These are phyloP conservation scores for Microbotryum saponariae DNA, from an alignment of 1,284 basidiomycete species.

Conservation along the genomic window DNA sequence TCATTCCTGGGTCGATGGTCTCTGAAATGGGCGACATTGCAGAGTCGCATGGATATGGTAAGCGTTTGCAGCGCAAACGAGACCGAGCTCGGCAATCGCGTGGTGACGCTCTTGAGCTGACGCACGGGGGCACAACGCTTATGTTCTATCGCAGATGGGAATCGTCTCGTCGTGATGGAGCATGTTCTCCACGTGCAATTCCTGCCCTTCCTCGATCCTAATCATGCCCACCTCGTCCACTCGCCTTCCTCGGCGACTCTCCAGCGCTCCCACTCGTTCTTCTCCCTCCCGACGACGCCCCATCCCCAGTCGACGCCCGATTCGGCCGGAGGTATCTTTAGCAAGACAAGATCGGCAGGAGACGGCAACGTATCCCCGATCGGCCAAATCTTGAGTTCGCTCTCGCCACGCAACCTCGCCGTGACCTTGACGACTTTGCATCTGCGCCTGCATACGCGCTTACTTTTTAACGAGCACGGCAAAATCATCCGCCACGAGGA, in stretches of 20 bases:
- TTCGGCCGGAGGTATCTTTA: slow-evolving; percentile 10
- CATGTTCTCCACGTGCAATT: slow-evolving; percentile 20
- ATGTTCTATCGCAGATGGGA: slow-evolving; percentile 11
- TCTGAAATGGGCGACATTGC: slow-evolving; percentile 27
- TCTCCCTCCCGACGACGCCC: slow-evolving; percentile 25
- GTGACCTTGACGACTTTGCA: slow-evolving; percentile 20
- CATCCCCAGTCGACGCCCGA: slow-evolving; percentile 10
- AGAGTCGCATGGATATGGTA: slow-evolving; percentile 18
- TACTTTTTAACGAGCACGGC: slow-evolving; percentile 29
- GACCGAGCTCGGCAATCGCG: neutral
- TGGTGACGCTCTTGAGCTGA: neutral
- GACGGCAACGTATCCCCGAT: slow-evolving; percentile 8
- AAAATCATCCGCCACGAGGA: slow-evolving; percentile 29
- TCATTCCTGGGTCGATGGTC: slow-evolving; percentile 28
- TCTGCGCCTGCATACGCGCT: slow-evolving; percentile 24
- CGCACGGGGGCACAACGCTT: neutral
- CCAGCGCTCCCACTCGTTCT: slow-evolving; percentile 24
- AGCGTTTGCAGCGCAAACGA: neutral
- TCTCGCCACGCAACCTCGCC: slow-evolving; percentile 19
- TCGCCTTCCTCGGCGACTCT: slow-evolving; percentile 7
- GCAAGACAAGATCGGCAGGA: slow-evolving; percentile 10
- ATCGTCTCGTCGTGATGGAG: slow-evolving; percentile 16
- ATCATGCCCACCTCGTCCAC: slow-evolving; percentile 1
- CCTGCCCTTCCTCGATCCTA: slow-evolving; percentile 21
- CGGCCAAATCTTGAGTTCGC: slow-evolving; percentile 3